Evolutionary conservation across 768 basidiomycete genomes (phyloP), one percentile per base, ranked within the genome.

Genomic region (Mycena kentingensis): DNA sequence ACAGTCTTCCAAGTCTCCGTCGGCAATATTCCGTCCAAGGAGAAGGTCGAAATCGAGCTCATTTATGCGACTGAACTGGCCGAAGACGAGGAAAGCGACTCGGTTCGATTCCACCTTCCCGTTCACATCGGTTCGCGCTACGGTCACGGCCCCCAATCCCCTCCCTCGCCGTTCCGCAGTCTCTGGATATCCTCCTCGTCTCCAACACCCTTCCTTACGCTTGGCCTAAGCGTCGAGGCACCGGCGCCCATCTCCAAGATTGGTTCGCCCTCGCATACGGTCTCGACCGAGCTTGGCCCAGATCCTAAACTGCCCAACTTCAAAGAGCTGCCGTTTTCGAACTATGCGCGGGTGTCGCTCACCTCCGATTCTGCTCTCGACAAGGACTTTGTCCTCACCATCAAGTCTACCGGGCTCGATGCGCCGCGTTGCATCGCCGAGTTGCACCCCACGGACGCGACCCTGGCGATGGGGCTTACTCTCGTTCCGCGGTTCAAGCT

Each of bases 361-460:
- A 50, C 54, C 3, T 55, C 54, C 15, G 49, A 49, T 37, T 36
- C 54, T 16, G 19, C 45, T 2, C 63, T 79, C n/a, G 51, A 54
- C 3, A 41, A 65, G 24, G 77, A 80, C 50, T 74, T 80, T 24
- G 73, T 77, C 6, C 47, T 80, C 28, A 64, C 65, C 3, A 64
- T 79, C 37, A 54, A 69, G 25, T 72, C 77, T 0, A 60, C 67
- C 3, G 73, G 68, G 1, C 54, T 79, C 5, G 77, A 78, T 44
- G 53, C 60, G 2, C 75, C 78, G 1, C 67, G 76, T 21, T 77
- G 76, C 50, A 65, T 78, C 48, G 75, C 70, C 4, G 76, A 78
- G 52, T 25, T 55, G 19, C 53, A 59, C 19, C 53, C 52, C 11
- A 38, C 25, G 29, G 32, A 27, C 2, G 38, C 61, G 19, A 67